Evolutionary conservation across 768 basidiomycete genomes (phyloP).

Genomic region (Neoboletus brunneissimus): DNA sequence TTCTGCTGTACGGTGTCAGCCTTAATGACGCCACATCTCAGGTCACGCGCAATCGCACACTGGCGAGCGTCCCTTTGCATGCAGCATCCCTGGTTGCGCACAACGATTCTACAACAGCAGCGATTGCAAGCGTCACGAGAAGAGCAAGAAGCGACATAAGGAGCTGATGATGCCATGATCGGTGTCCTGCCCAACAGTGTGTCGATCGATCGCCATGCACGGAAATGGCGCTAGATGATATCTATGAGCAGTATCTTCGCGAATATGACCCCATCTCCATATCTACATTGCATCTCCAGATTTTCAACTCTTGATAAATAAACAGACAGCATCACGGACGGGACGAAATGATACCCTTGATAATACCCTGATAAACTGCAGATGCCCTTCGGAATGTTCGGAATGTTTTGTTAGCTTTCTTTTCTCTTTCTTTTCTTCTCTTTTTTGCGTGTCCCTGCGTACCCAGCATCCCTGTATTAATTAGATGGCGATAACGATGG

Average conservation of each 20-base stretch:
- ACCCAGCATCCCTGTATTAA: conserved; percentile 9
- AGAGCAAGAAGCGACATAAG: conserved; percentile 33
- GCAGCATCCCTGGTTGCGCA: conserved; percentile 24
- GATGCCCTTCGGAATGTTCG: conserved; percentile 4
- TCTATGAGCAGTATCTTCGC: conserved; percentile 1
- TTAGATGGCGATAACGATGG: conserved; percentile 6
- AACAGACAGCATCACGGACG: conserved; percentile 1
- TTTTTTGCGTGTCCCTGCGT: neutral
- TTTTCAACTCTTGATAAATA: neutral
- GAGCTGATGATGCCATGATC: conserved; percentile 15
- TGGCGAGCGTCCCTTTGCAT: conserved; percentile 26
- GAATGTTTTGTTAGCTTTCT: conserved; percentile 11
- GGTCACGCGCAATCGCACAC: conserved; percentile 31
- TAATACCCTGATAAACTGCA: conserved; percentile 17
- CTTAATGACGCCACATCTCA: conserved; percentile 13
- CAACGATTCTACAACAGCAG: conserved; percentile 33
- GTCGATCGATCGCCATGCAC: conserved; percentile 23
- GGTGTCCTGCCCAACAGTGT: conserved; percentile 5
- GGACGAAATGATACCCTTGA: conserved; percentile 21
- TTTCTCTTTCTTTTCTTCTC: neutral
- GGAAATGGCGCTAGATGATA: conserved; percentile 4
- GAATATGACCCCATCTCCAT: conserved; percentile 8
- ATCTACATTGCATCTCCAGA: conserved; percentile 8
- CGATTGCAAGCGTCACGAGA: conserved; percentile 35
- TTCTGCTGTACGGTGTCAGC: too few relatives aligned